Conservation (phyloP, 164 flowering plant genomes). For the Stephania cephalantha region DNA sequence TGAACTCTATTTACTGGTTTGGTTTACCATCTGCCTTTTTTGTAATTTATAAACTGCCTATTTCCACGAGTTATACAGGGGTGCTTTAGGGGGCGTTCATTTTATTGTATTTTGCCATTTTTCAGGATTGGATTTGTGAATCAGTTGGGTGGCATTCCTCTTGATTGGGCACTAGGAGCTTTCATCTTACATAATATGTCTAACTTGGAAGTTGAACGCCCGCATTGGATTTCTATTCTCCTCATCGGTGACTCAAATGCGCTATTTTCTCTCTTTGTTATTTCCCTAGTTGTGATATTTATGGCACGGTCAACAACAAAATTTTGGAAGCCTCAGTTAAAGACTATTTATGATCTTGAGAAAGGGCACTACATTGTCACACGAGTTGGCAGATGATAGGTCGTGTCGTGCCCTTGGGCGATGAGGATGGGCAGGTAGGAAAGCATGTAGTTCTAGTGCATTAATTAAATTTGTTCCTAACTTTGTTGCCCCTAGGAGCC, state of each 20-base stretch:
- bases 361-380: conserved; percentile 39
- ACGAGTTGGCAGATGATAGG: conserved; percentile 2
- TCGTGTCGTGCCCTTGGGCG: background rate
- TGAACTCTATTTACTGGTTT: background rate
- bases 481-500: conserved; percentile 1
- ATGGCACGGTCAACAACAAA: conserved; percentile 51
- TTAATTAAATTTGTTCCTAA: background rate
- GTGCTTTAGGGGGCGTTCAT: background rate
- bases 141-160: conserved; percentile 61
- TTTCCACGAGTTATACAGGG: background rate
- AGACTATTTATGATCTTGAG: conserved; percentile 88
- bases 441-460: background rate
- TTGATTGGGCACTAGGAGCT: conserved; percentile 98
- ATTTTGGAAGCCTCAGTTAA: conserved; percentile 75
- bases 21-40: background rate
- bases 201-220: conserved; percentile 16
- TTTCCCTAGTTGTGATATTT: conserved; percentile 34
- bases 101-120: background rate
- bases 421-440: background rate
- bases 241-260: conserved; percentile 35
- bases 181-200: conserved; percentile 61
- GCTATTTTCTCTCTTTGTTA: conserved; percentile 33
- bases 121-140: conserved; percentile 68
- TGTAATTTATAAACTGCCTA: background rate
- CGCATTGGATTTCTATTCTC: conserved; percentile 31